A percentile compares a stretch with the other conserved stretches of the same genome.
phyloP scores from a whole-genome alignment of 2,329 filamentous ascomycete genomes.

The Sclerotinia borealis region DNA sequence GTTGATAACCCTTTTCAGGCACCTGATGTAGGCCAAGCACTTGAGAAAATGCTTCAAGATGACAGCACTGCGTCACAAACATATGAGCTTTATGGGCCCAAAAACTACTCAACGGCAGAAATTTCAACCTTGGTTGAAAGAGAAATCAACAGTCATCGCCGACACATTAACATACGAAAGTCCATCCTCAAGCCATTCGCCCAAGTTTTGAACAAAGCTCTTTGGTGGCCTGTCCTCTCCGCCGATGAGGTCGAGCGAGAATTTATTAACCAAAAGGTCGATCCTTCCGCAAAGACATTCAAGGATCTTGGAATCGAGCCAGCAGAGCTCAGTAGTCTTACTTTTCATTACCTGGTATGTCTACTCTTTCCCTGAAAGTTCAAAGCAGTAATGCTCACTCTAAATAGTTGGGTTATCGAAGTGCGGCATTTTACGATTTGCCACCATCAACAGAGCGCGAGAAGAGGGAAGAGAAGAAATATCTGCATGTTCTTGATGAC shows the following conservation, averaged over 20 bases:
- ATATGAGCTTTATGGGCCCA: slow-evolving; percentile 90
- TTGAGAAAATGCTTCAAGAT: slow-evolving; percentile 86
- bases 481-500: slow-evolving; percentile 87
- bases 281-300: slow-evolving; percentile 89
- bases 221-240: slow-evolving; percentile 86
- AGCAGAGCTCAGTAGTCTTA: slow-evolving; percentile 76
- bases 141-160: slow-evolving; percentile 84
- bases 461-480: slow-evolving; percentile 92
- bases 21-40: slow-evolving; percentile 82
- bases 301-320: slow-evolving; percentile 88
- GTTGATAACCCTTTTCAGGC: slow-evolving; percentile 43
- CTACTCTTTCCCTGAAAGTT: background rate
- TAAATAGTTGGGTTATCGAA: slow-evolving; percentile 78
- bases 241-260: slow-evolving; percentile 86
- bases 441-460: slow-evolving; percentile 93
- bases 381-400: background rate
- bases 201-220: slow-evolving; percentile 65
- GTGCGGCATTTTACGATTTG: slow-evolving; percentile 82
- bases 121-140: slow-evolving; percentile 82
- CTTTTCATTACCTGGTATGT: slow-evolving; percentile 84
- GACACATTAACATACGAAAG: slow-evolving; percentile 89
- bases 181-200: slow-evolving; percentile 68
- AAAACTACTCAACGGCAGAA: slow-evolving; percentile 82
- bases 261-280: slow-evolving; percentile 88
- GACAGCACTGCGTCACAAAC: slow-evolving; percentile 87